Evolutionary conservation across 345 rosid species (phyloP), one percentile per base, ranked within the genome.

Genomic region (Geranium brycei): DNA sequence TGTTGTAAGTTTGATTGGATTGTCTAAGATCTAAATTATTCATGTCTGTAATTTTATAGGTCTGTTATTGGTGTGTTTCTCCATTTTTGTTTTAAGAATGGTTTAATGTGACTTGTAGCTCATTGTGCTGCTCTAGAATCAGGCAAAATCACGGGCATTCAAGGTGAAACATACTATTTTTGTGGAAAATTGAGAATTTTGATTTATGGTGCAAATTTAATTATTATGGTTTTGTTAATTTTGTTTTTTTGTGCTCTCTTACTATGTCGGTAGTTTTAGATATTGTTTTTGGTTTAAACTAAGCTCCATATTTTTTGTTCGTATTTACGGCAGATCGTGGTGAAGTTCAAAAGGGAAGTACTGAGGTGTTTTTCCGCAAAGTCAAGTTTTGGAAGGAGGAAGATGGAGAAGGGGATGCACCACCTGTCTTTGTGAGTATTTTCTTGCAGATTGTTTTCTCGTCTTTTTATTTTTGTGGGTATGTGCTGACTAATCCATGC

Each of bases 341-440:
- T 19, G 97, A 93, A 77, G 88, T 88, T 47, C 85, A 81, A n/a
- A 90, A 90, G 74, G 96, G 96, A 63, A 88, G 91, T 69, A 88
- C 99, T 7, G 96, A 90, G 82, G 84, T 87, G 17, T 93, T 93
- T 78, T 93, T 90, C 73, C 86, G 97, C 4, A 93, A 93, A 80
- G 99, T 90, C 53, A 90, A 93, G 88, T 93, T 93, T 64, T 93
- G 99, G 99, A 93, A 87, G 66, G 96, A 85, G 17, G 97, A 93
- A 66, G 99, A 85, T 69, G 92, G 85, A 62, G 96, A 88, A 77
- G 95, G 53, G 53, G 53, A 8, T 13, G 13, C 96, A 10, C 95
- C 96, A 51, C 96, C 97, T 83, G 95, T 93, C 81, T 93, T 93
- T 91, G 97, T 91, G 85, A 88, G 97, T 88, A 86, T 81, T 81